phyloP scores from a whole-genome alignment of 2,329 filamentous ascomycete genomes.

The Calcarisporium arbuscula region DNA sequence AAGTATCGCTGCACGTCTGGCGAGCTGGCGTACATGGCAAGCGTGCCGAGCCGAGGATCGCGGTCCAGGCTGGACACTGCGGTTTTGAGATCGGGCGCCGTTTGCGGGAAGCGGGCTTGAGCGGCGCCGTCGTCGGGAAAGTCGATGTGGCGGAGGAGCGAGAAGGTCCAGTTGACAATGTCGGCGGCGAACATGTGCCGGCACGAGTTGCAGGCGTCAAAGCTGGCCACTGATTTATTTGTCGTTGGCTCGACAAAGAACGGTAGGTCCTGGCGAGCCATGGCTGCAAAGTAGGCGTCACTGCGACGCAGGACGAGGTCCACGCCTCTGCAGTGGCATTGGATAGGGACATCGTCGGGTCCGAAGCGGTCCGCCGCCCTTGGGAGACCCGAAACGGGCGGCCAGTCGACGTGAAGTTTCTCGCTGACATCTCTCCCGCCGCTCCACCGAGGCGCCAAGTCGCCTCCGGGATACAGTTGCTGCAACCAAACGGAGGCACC shows the following conservation, averaged over 20 bases:
- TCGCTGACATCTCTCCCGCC: slow-evolving; percentile 14
- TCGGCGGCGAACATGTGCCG: slow-evolving; percentile 34
- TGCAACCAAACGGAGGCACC: slow-evolving; percentile 42
- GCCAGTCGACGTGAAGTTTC: slow-evolving; percentile 25
- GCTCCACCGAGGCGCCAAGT: slow-evolving; percentile 19
- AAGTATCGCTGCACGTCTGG: slow-evolving; percentile 40
- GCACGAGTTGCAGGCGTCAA: slow-evolving; percentile 44
- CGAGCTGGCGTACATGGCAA: slow-evolving; percentile 37
- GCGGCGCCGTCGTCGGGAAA: slow-evolving; percentile 15
- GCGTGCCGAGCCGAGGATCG: slow-evolving; percentile 34
- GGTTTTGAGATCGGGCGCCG: slow-evolving; percentile 21
- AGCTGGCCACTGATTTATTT: slow-evolving; percentile 29
- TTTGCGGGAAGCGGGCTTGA: slow-evolving; percentile 7
- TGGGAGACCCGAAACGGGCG: slow-evolving; percentile 8
- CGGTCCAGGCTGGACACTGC: slow-evolving; percentile 21
- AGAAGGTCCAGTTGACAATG: slow-evolving; percentile 39
- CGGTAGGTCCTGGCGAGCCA: slow-evolving; percentile 30
- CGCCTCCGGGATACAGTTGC: slow-evolving; percentile 23
- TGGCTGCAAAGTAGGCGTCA: slow-evolving; percentile 20
- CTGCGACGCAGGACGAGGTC: slow-evolving; percentile 31
- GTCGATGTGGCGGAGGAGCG: slow-evolving; percentile 30
- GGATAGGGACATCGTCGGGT: slow-evolving; percentile 25
- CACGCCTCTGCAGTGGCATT: slow-evolving; percentile 41
- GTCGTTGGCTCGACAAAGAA: slow-evolving; percentile 37
- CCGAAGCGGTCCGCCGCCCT: slow-evolving; percentile 11